Base-by-base conservation (phyloP, 345 rosid species). In the Eutrema japonicum region DNA sequence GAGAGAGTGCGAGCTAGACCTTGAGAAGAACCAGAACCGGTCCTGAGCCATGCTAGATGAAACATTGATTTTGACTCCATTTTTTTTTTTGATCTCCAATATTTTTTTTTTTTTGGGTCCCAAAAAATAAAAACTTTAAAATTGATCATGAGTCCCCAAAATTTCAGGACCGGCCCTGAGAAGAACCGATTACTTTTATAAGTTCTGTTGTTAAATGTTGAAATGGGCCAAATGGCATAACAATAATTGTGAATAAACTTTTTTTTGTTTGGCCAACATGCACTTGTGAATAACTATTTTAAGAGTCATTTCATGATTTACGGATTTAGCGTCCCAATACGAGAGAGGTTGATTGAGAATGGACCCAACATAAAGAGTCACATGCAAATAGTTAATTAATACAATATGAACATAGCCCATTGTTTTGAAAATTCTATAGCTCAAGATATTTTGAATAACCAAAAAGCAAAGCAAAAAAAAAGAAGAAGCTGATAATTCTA, bases 351-450 rank as follows among this genome's bases (percentile, higher is more conserved):
- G 29, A 48, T 37, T 70, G 58, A 59, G 29, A 71, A 71, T 48
- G 50, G 67, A 49, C 50, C 67, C 67, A 71, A 14, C 37, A 18
- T 7, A 57, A 54, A 13, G 36, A 57, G 48, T 58, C 67, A 70
- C 66, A 70, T 59, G 66, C 69, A 61, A 13, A 50, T 61, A 71
- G 51, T 48, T 29, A 37, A 16, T 58, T 59, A 8, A 48, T 27
- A 6, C 40, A 47, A 38, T 27, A 30, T 18, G 22, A 37, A 37
- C 32, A 48, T 10, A 37, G 22, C 11, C n/a, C 32, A 60, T 10
- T 48, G 37, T 47, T 70, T 4, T 11, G 3, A 53, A 37, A 13
- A 56, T 18, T 32, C 10, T 35, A 8, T 22, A 26, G 27, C 29
- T 35, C 7, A 45, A 70, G 6, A 35, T 10, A 47, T 26, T 46